Conservation (phyloP, 1,284 basidiomycete genomes). For the Irpex rosettiformis region DNA sequence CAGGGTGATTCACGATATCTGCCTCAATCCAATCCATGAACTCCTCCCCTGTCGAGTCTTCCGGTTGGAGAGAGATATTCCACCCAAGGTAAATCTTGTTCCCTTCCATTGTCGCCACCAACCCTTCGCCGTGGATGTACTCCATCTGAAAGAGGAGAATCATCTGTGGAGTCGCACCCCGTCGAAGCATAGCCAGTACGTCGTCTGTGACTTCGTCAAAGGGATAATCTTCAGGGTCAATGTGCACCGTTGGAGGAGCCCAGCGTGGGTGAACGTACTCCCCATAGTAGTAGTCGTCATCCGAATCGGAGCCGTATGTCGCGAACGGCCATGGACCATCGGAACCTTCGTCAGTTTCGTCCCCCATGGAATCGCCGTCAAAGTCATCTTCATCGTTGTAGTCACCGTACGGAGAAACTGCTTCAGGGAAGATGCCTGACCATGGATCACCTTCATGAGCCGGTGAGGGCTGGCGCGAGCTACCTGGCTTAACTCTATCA, state of each 20-base stretch:
- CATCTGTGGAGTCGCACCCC: constrained; percentile 60
- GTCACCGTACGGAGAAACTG: background rate
- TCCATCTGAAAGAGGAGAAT: constrained; percentile 50
- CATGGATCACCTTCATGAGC: constrained; percentile 53
- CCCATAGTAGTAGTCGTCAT: constrained; percentile 33
- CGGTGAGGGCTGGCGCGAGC: constrained; percentile 20
- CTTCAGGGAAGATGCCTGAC: constrained; percentile 57
- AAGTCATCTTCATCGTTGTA: constrained; percentile 26
- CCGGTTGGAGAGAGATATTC: constrained; percentile 50
- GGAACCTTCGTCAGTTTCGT: constrained; percentile 30
- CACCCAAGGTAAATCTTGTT: constrained; percentile 55
- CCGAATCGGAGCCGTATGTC: constrained; percentile 30
- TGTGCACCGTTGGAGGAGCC: constrained; percentile 47
- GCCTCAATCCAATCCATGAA: constrained; percentile 47
- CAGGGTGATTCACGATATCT: constrained; percentile 46
- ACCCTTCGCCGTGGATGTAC: constrained; percentile 50
- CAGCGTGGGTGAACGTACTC: constrained; percentile 45
- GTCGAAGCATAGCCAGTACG: constrained; percentile 48
- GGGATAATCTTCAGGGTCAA: constrained; percentile 35
- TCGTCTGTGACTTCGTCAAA: constrained; percentile 33
- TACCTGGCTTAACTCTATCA: constrained; percentile 36
- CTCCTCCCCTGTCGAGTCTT: constrained; percentile 47
- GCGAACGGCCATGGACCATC: constrained; percentile 26
- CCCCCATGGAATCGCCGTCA: constrained; percentile 30
- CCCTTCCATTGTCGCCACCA: constrained; percentile 37